Evolutionary conservation across 192 early-diverging fungal species (phyloP).

Genomic region (Coemansia sp.): DNA sequence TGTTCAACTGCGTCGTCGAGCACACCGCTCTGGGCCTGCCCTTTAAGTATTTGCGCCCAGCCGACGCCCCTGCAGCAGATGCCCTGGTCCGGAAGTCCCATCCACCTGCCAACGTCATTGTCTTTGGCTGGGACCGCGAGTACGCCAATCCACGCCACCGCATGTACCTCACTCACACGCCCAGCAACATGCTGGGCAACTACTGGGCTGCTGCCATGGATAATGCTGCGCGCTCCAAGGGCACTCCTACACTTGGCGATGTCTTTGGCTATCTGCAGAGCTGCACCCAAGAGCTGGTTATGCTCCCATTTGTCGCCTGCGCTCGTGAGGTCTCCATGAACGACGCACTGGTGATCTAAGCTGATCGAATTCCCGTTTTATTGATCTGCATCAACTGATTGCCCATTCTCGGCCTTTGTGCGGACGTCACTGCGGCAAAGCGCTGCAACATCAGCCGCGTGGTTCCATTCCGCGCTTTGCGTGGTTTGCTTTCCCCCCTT

Average conservation of each 20-base stretch:
- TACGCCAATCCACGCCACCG: slow-evolving; percentile 70
- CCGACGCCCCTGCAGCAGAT: slow-evolving; percentile 33
- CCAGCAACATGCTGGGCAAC: slow-evolving; percentile 59
- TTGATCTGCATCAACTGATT: background rate
- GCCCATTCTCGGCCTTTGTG: background rate
- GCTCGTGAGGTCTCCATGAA: slow-evolving; percentile 52
- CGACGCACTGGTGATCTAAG: slow-evolving; percentile 45
- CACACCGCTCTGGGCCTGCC: slow-evolving; percentile 64
- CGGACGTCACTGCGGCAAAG: slow-evolving; percentile 5
- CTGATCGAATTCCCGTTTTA: background rate
- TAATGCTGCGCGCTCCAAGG: slow-evolving; percentile 35
- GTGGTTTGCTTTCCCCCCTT: background rate
- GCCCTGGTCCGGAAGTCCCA: too few species aligned
- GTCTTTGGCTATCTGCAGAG: slow-evolving; percentile 50
- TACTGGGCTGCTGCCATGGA: slow-evolving; percentile 71
- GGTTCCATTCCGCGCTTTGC: background rate
- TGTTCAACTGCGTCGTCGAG: slow-evolving; percentile 75
- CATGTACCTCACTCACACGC: slow-evolving; percentile 66
- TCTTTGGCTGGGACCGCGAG: slow-evolving; percentile 68
- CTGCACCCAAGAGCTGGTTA: slow-evolving; percentile 27
- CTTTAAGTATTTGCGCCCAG: slow-evolving; percentile 56
- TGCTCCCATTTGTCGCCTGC: slow-evolving; percentile 53
- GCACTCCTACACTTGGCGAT: slow-evolving; percentile 50
- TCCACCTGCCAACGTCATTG: slow-evolving; percentile 19
- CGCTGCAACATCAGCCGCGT: background rate